Conservation (phyloP, 2,329 filamentous ascomycete genomes). For the Capronia epimyces region DNA sequence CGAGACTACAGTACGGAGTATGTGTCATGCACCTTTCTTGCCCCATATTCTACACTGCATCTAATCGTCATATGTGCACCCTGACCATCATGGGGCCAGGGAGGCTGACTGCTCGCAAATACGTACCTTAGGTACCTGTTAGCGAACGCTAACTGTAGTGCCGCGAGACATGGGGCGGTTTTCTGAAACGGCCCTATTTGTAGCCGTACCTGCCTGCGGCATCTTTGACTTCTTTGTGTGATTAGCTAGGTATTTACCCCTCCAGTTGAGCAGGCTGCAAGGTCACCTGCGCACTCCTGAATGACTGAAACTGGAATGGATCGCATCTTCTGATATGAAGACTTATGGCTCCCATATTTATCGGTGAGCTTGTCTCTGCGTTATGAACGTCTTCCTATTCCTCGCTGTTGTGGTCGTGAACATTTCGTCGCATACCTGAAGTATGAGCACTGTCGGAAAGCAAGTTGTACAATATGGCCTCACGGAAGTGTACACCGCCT, state of each 20-base stretch:
- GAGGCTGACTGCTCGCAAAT: too few species aligned
- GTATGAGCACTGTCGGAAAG: conserved; percentile 13
- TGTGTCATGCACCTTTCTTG: too few species aligned
- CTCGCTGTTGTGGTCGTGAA: background rate
- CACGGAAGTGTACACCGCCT: conserved; percentile 38
- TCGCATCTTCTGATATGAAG: conserved; percentile 4
- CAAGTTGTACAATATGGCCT: conserved; percentile 39
- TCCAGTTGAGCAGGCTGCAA: conserved; percentile 12
- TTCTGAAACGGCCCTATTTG: background rate
- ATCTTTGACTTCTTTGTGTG: conserved; percentile 9
- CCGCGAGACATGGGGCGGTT: background rate
- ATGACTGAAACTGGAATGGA: conserved; percentile 8
- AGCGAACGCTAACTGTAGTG: background rate
- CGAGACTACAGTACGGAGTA: too few species aligned
- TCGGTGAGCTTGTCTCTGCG: conserved; percentile 9
- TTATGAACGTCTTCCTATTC: background rate
- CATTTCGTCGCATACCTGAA: conserved; percentile 1
- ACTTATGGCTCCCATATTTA: conserved; percentile 3
- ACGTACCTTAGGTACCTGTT: background rate
- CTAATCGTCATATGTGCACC: too few species aligned
- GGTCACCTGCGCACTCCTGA: conserved; percentile 18
- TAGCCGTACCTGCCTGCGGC: background rate
- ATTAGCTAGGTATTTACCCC: background rate
- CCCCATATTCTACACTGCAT: too few species aligned
- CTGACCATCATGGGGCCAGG: too few species aligned